Percentiles rank a stretch among this genome's conserved stretches.
Evolutionary conservation across 1,139 yeast species (phyloP).

Genomic region (Kodamaea sp.): DNA sequence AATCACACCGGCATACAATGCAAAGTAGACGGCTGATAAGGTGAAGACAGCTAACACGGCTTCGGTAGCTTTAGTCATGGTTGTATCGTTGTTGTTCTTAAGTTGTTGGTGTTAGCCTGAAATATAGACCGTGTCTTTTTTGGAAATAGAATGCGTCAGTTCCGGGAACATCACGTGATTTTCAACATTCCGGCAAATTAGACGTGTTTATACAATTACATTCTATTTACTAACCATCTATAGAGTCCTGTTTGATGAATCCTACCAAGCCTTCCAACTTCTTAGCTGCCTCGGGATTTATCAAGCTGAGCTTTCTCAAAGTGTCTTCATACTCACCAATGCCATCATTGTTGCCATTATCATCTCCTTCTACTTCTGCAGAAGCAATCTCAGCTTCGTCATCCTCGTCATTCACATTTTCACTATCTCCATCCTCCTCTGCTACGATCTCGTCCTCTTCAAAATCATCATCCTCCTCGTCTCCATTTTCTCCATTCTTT

Average conservation of each 20-base stretch:
- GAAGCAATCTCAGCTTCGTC: slow-evolving; percentile 13
- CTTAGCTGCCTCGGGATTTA: slow-evolving; percentile 39
- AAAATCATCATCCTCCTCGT: slow-evolving; percentile 23
- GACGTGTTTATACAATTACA: no score
- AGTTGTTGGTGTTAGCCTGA: background rate
- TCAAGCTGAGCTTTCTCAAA: slow-evolving; percentile 34
- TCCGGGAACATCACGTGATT: slow-evolving; percentile 2
- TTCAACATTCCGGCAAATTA: no score
- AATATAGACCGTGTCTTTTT: slow-evolving; percentile 5
- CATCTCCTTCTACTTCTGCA: slow-evolving; percentile 18
- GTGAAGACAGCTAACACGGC: slow-evolving; percentile 51
- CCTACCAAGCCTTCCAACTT: slow-evolving; percentile 46
- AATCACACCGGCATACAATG: slow-evolving; percentile 52
- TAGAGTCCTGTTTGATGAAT: slow-evolving; percentile 45
- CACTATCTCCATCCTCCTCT: slow-evolving; percentile 23
- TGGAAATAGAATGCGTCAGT: slow-evolving; percentile 5
- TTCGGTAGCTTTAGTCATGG: slow-evolving; percentile 73
- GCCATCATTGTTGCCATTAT: slow-evolving; percentile 19
- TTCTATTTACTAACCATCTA: no score
- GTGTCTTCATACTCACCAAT: slow-evolving; percentile 13
- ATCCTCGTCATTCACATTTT: slow-evolving; percentile 13
- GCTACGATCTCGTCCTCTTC: slow-evolving; percentile 25
- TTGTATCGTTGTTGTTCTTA: slow-evolving; percentile 3
- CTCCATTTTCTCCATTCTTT: slow-evolving; percentile 22
- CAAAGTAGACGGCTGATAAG: slow-evolving; percentile 54